Percentiles rank a stretch among this genome's conserved stretches.
These are phyloP conservation scores for Vigna angularis DNA, from an alignment of 306 rosid genomes.

Conservation along the genomic window DNA sequence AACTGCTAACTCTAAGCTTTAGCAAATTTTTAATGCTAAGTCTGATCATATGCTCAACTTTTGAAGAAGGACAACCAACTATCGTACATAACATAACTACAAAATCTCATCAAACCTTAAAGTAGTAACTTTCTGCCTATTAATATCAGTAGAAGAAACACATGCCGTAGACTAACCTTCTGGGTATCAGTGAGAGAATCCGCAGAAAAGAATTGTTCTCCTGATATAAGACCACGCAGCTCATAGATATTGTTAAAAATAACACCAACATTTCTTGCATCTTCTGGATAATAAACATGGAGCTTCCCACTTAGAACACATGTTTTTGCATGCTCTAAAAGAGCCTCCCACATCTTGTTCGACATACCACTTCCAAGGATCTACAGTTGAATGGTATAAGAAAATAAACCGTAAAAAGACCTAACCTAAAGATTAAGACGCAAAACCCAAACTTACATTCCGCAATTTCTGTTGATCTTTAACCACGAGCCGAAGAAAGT, in stretches of 20 bases:
- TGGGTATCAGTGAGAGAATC: slow-evolving; percentile 88
- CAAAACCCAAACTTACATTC: slow-evolving; percentile 63
- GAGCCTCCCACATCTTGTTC: slow-evolving; percentile 99
- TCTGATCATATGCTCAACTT: slow-evolving; percentile 21
- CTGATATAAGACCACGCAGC: slow-evolving; percentile 85
- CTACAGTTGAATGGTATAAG: slow-evolving; percentile 60
- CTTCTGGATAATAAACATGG: slow-evolving; percentile 92
- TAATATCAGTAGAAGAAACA: slow-evolving; percentile 9
- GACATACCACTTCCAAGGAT: slow-evolving; percentile 99
- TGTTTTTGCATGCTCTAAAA: slow-evolving; percentile 95
- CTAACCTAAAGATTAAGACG: slow-evolving; percentile 36
- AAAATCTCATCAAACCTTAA: slow-evolving; percentile 27
- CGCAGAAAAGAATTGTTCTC: slow-evolving; percentile 81
- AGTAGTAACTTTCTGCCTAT: not conserved
- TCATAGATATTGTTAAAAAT: slow-evolving; percentile 88
- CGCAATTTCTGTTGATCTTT: slow-evolving; percentile 80
- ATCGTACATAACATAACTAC: slow-evolving; percentile 28
- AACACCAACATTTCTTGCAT: slow-evolving; percentile 86
- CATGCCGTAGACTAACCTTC: slow-evolving; percentile 66
- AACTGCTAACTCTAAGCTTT: slow-evolving; percentile 30
- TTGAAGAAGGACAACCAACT: slow-evolving; percentile 7
- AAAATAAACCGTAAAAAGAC: slow-evolving; percentile 25
- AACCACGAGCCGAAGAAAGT: slow-evolving; percentile 90
- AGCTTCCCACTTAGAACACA: slow-evolving; percentile 88
- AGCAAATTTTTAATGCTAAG: slow-evolving; percentile 28